Conservation (phyloP, 1,139 yeast species). For the Magnusiomyces fungicola region DNA sequence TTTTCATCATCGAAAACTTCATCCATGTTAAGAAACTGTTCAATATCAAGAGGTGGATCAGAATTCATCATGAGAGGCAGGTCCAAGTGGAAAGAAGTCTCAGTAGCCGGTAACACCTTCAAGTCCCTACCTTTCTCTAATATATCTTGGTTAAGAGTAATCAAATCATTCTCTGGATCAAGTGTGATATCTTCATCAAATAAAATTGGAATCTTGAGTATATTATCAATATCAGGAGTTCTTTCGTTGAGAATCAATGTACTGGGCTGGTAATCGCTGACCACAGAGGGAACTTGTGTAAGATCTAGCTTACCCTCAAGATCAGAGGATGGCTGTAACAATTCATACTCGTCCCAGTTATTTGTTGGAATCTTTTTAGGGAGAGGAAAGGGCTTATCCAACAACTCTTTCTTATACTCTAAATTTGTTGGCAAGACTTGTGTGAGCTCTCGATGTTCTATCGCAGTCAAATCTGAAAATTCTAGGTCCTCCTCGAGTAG, state of each 20-base stretch:
- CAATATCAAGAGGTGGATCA: background rate
- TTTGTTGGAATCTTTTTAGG: too few relatives aligned
- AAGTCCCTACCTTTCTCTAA: background rate
- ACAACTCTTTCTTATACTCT: too few relatives aligned
- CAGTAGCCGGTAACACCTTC: background rate
- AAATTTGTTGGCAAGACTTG: too few relatives aligned
- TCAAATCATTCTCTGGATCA: background rate
- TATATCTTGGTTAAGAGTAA: background rate
- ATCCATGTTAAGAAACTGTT: background rate
- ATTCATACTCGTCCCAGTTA: background rate
- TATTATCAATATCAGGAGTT: background rate
- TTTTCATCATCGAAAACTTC: background rate
- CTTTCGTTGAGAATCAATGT: background rate
- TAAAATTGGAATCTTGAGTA: background rate
- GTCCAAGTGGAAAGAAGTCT: background rate
- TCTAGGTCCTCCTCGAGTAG: too few relatives aligned
- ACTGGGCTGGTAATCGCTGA: too few relatives aligned
- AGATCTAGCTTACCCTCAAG: too few relatives aligned
- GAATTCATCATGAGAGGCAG: background rate
- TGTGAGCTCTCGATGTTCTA: too few relatives aligned
- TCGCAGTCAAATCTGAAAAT: too few relatives aligned
- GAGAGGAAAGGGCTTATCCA: too few relatives aligned
- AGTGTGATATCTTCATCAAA: background rate
- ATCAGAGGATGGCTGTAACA: background rate
- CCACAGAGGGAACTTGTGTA: too few relatives aligned